These are phyloP conservation scores for Lactarius psammicola DNA, from an alignment of 768 basidiomycete species.

Conservation along the genomic window DNA sequence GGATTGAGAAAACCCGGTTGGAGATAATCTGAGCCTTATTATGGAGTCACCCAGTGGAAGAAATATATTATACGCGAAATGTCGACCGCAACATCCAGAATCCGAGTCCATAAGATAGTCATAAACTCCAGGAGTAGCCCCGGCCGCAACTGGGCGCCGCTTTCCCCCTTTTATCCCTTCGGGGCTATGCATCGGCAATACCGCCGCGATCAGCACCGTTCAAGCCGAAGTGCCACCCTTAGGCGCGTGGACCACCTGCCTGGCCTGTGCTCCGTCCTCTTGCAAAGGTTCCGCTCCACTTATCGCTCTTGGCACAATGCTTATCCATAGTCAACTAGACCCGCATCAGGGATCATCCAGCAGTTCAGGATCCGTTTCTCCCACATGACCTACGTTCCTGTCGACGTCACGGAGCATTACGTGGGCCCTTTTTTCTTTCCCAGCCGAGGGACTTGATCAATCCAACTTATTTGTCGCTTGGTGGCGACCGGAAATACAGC, in stretches of 20 bases:
- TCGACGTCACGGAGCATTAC: not conserved
- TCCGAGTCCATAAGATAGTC: no score
- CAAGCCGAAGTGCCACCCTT: not conserved
- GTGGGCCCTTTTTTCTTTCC: not conserved
- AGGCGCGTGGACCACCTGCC: not conserved
- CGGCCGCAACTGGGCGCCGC: not conserved
- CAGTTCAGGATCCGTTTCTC: no score
- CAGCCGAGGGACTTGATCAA: not conserved
- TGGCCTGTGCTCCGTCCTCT: not conserved
- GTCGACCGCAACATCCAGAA: not conserved
- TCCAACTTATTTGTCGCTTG: not conserved
- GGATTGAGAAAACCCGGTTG: no score
- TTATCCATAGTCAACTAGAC: not conserved
- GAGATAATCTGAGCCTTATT: no score
- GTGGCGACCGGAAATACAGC: not conserved
- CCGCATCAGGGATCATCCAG: no score
- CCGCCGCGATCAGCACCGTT: slow-evolving; percentile 3
- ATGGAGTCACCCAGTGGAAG: no score
- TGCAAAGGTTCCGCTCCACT: not conserved
- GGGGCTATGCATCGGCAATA: not conserved
- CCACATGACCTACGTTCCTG: not conserved
- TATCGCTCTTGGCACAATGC: not conserved
- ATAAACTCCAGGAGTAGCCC: not conserved
- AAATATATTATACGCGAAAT: no score
- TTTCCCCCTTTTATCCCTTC: not conserved